These are phyloP conservation scores for Sporothrix luriei DNA, from an alignment of 2,329 filamentous ascomycete genomes.

Conservation along the genomic window DNA sequence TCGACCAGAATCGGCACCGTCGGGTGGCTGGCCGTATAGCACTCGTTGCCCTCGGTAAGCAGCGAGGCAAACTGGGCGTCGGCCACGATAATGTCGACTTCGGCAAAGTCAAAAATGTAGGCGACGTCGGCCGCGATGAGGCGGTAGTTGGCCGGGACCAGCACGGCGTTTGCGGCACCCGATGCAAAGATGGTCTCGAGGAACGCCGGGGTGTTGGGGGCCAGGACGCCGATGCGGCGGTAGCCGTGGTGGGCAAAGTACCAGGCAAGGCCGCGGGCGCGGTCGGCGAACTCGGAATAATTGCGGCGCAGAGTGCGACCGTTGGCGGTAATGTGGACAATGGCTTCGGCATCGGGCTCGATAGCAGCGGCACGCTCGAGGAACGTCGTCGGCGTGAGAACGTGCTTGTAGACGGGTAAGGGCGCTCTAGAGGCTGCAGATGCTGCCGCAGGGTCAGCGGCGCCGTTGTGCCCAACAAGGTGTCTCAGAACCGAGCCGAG, in stretches of 20 bases:
- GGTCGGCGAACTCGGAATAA: constrained; percentile 81
- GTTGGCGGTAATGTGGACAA: constrained; percentile 83
- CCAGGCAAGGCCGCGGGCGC: constrained; percentile 84
- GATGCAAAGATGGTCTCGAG: constrained; percentile 88
- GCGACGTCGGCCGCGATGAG: constrained; percentile 82
- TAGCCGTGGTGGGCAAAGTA: constrained; percentile 74
- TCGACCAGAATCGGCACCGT: constrained; percentile 75
- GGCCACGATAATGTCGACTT: constrained; percentile 84
- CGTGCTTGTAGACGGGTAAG: constrained; percentile 61
- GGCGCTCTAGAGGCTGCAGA: constrained; percentile 37
- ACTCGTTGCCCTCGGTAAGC: constrained; percentile 52
- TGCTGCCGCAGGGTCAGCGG: constrained; percentile 38
- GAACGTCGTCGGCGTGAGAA: constrained; percentile 85
- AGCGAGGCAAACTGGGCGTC: constrained; percentile 77
- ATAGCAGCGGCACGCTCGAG: constrained; percentile 78
- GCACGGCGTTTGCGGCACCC: constrained; percentile 75
- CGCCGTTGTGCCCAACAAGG: constrained; percentile 43
- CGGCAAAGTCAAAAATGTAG: constrained; percentile 87
- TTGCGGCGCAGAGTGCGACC: constrained; percentile 71
- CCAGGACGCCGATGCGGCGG: constrained; percentile 80
- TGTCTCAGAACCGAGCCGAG: constrained; percentile 61
- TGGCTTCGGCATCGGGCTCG: constrained; percentile 81
- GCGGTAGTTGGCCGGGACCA: constrained; percentile 66
- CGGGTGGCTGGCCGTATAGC: constrained; percentile 63
- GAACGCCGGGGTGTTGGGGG: constrained; percentile 92